Conservation (phyloP, 1,284 basidiomycete genomes). For the Ganoderma multipileum region DNA sequence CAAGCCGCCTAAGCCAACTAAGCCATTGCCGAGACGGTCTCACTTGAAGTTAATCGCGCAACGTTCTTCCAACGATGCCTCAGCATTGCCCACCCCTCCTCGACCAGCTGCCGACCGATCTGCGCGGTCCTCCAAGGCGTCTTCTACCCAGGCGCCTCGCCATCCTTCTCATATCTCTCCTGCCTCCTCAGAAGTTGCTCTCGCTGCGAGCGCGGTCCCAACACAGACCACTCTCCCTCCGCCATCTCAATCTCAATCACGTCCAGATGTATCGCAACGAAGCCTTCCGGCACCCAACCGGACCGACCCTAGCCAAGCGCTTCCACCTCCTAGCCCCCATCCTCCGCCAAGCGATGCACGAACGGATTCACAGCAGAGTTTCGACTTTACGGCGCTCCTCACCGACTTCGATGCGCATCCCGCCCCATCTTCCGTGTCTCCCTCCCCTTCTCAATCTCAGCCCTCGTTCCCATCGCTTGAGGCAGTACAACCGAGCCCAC, state of each 20-base stretch:
- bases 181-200: background rate
- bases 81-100: background rate
- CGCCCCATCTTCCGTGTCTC: background rate
- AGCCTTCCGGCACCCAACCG: background rate
- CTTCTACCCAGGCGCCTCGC: background rate
- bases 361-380: slow-evolving; percentile 5
- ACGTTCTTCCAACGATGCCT: background rate
- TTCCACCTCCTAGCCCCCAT: background rate
- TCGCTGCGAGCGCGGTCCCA: background rate
- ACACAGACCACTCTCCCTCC: background rate
- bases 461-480: background rate
- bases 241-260: background rate
- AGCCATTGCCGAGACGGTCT: slow-evolving; percentile 5
- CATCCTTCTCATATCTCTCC: background rate
- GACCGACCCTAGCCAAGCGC: background rate
- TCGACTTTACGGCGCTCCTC: slow-evolving; percentile 1
- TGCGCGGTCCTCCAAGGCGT: background rate
- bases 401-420: slow-evolving; percentile 10
- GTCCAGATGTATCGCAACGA: background rate
- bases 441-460: background rate
- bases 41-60: background rate
- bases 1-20: background rate
- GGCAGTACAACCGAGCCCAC: background rate
- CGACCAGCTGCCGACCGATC: background rate
- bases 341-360: background rate